phyloP scores from a whole-genome alignment of 176 grass and related monocot species.

The Elaeis guineensis region DNA sequence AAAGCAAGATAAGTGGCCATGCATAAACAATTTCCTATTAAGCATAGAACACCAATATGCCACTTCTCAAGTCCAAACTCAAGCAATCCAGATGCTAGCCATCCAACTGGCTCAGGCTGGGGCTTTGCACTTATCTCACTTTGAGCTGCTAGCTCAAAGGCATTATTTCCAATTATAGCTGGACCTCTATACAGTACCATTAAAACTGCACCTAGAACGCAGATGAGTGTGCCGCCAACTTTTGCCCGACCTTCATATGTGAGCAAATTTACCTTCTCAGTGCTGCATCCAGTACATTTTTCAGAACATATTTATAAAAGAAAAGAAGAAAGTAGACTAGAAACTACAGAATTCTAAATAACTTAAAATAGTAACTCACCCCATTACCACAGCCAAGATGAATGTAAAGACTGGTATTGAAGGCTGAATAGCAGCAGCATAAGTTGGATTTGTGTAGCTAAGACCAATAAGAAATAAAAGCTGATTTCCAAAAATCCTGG shows the following conservation, averaged over 20 bases:
- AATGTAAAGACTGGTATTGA: slow-evolving; percentile 90
- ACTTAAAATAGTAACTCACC: slow-evolving; percentile 28
- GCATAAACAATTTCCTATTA: slow-evolving; percentile 85
- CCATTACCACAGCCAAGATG: slow-evolving; percentile 53
- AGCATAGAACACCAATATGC: slow-evolving; percentile 76
- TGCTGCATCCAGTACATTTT: slow-evolving; percentile 30
- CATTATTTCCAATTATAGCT: slow-evolving; percentile 39
- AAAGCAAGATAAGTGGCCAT: slow-evolving; percentile 84
- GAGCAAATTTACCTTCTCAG: slow-evolving; percentile 53
- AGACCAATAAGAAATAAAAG: slow-evolving; percentile 80
- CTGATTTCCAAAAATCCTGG: slow-evolving; percentile 86
- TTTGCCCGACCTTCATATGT: slow-evolving; percentile 53
- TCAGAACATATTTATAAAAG: background rate
- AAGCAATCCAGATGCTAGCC: slow-evolving; percentile 25
- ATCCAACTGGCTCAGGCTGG: slow-evolving; percentile 45
- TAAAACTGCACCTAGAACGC: slow-evolving; percentile 66
- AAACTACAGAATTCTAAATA: too few relatives aligned
- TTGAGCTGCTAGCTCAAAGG: slow-evolving; percentile 32
- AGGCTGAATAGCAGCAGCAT: slow-evolving; percentile 77
- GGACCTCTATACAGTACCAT: slow-evolving; percentile 83
- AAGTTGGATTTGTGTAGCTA: slow-evolving; percentile 86
- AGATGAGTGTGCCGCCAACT: slow-evolving; percentile 63
- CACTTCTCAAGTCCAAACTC: slow-evolving; percentile 54
- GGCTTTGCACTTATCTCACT: slow-evolving; percentile 39
- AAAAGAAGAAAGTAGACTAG: too few relatives aligned